These are phyloP conservation scores for Phascolomyces articulosus DNA, from an alignment of 371 early-diverging fungal species.

Conservation along the genomic window DNA sequence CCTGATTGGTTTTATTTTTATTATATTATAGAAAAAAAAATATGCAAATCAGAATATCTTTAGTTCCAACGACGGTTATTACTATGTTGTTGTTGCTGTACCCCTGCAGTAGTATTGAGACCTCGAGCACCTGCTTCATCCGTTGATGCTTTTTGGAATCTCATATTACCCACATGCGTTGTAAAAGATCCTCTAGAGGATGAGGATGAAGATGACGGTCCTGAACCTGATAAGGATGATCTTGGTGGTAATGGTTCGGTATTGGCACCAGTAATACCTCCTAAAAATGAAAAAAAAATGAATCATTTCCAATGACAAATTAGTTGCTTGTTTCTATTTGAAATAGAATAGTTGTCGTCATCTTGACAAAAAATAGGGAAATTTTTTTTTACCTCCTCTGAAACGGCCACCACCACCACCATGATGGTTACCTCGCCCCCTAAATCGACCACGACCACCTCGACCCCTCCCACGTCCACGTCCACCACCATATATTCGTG, in stretches of 20 bases:
- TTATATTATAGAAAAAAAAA: no score
- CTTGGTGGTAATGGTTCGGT: constrained; percentile 19
- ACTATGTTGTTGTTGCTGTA: no score
- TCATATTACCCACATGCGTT: constrained; percentile 12
- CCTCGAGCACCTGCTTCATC: constrained; percentile 33
- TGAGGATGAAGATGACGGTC: constrained; percentile 9
- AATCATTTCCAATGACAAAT: background rate
- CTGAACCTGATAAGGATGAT: background rate
- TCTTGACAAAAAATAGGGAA: background rate
- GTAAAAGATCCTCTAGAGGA: no score
- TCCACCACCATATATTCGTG: constrained; percentile 35
- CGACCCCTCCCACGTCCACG: constrained; percentile 49
- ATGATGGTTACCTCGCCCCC: background rate
- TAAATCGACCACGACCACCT: constrained; percentile 43
- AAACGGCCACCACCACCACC: background rate
- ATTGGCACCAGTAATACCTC: constrained; percentile 23
- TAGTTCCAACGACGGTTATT: constrained; percentile 1
- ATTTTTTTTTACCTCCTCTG: background rate
- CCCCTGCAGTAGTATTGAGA: constrained; percentile 21
- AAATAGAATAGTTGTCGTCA: no score
- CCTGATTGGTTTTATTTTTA: no score
- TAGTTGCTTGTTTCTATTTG: no score
- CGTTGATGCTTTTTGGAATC: constrained; percentile 37
- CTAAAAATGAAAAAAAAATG: background rate
- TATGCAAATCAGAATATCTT: no score